Evolutionary conservation across 1,284 basidiomycete species (phyloP).

Genomic region (Apiotrichum akiyoshidainum): DNA sequence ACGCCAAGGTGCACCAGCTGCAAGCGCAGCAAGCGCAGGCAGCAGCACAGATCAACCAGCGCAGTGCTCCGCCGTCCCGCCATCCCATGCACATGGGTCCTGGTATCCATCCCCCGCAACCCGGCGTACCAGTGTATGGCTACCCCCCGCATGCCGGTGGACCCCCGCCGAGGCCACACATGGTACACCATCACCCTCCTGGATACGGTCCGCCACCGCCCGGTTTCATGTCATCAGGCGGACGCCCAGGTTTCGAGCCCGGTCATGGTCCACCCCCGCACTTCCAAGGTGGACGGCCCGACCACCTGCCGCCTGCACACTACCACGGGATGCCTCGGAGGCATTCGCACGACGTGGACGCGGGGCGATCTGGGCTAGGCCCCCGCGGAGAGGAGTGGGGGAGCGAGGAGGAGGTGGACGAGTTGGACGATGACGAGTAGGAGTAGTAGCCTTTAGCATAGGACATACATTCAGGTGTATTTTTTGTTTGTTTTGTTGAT

Average conservation of each 20-base stretch:
- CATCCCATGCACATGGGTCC: conserved; percentile 11
- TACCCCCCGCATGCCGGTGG: conserved; percentile 7
- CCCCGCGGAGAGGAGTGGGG: conserved; percentile 11
- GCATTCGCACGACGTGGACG: conserved; percentile 12
- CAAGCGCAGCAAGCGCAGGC: conserved; percentile 17
- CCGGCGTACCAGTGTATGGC: conserved; percentile 3
- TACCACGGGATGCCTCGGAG: conserved; percentile 6
- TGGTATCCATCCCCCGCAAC: background rate
- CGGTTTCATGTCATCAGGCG: conserved; percentile 3
- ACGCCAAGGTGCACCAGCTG: conserved; percentile 46
- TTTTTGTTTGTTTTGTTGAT: background rate
- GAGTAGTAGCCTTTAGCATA: no score
- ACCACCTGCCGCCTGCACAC: conserved; percentile 3
- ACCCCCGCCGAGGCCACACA: conserved; percentile 14
- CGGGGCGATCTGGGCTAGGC: conserved; percentile 3
- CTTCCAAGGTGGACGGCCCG: conserved; percentile 6
- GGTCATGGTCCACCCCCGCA: conserved; percentile 11
- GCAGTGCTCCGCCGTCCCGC: background rate
- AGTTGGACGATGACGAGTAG: conserved; percentile 21
- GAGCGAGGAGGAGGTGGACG: conserved; percentile 21
- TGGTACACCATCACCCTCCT: conserved; percentile 9
- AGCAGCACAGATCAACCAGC: conserved; percentile 10
- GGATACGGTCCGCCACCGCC: conserved; percentile 13
- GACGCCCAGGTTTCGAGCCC: conserved; percentile 8
- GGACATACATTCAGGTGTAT: background rate